Evolutionary conservation across 306 rosid genomes (phyloP).

Genomic region (Casuarina equisetifolia): DNA sequence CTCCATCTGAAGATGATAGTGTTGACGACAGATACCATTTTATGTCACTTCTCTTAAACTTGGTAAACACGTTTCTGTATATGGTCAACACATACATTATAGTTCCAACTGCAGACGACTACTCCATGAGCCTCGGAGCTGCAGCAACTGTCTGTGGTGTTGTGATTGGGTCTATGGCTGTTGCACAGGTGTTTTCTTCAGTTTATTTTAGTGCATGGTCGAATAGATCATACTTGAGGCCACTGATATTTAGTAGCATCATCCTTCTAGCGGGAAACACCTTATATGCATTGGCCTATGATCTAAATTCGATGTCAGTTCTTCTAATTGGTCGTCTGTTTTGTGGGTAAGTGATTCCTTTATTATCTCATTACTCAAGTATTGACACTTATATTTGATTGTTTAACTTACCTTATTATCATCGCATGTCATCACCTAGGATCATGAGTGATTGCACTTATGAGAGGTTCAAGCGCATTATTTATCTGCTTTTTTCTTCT

Average conservation of each 20-base stretch:
- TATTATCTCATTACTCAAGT: slow-evolving; percentile 23
- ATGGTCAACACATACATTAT: slow-evolving; percentile 98
- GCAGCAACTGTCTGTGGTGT: slow-evolving; percentile 98
- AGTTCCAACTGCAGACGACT: slow-evolving; percentile 98
- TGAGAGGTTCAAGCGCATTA: slow-evolving; percentile 3
- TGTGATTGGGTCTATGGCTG: slow-evolving; percentile 97
- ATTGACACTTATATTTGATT: neutral
- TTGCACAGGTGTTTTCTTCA: slow-evolving; percentile 95
- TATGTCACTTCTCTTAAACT: slow-evolving; percentile 84
- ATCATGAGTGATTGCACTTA: neutral
- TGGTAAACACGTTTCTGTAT: slow-evolving; percentile 89
- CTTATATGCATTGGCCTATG: slow-evolving; percentile 89
- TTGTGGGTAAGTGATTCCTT: slow-evolving; percentile 74
- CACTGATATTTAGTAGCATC: slow-evolving; percentile 92
- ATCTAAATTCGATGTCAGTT: slow-evolving; percentile 75
- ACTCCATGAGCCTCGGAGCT: slow-evolving; percentile 95
- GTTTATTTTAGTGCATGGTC: slow-evolving; percentile 99
- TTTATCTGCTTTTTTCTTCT: neutral
- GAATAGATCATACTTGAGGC: slow-evolving; percentile 86
- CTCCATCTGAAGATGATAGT: slow-evolving; percentile 60
- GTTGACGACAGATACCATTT: slow-evolving; percentile 74
- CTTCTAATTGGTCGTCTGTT: slow-evolving; percentile 92
- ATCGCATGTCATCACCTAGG: slow-evolving; percentile 5
- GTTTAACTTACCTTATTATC: neutral
- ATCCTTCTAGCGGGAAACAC: slow-evolving; percentile 71